These are phyloP conservation scores for Phtheirospermum japonicum DNA, from an alignment of 257 asterid species.

Conservation along the genomic window DNA sequence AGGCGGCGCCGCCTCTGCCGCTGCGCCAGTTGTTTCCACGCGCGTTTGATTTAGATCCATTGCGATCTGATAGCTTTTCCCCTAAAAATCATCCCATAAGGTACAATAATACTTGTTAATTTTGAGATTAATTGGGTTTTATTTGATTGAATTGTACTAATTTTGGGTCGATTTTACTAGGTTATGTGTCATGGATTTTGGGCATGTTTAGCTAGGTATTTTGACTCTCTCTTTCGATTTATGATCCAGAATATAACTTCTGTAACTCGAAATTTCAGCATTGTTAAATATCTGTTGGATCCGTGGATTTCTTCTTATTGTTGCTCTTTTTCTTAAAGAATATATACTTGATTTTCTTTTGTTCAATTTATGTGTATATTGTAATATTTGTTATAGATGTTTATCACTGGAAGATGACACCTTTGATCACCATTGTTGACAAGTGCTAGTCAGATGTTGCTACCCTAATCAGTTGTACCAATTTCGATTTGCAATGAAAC, in stretches of 20 bases:
- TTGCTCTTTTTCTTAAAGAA: background rate
- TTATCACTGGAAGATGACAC: too few relatives aligned
- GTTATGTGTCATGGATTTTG: background rate
- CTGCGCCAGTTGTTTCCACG: slow-evolving; percentile 62
- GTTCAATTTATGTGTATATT: too few relatives aligned
- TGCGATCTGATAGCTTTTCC: slow-evolving; percentile 24
- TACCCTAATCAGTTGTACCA: background rate
- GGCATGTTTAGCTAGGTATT: slow-evolving; percentile 25
- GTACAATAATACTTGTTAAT: slow-evolving; percentile 17
- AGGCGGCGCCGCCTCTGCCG: slow-evolving; percentile 73
- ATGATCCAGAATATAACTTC: slow-evolving; percentile 7
- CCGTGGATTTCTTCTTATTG: background rate
- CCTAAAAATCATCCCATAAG: slow-evolving; percentile 19
- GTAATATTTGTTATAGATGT: too few relatives aligned
- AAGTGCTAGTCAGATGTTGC: slow-evolving; percentile 7
- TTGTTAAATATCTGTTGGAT: slow-evolving; percentile 4
- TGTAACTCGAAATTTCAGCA: slow-evolving; percentile 1
- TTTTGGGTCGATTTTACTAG: slow-evolving; percentile 17
- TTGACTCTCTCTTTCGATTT: slow-evolving; percentile 11
- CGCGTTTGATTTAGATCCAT: slow-evolving; percentile 46
- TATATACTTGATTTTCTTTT: too few relatives aligned
- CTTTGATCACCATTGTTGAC: too few relatives aligned
- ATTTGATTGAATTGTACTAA: slow-evolving; percentile 25
- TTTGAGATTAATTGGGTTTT: slow-evolving; percentile 14
- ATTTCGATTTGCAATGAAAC: background rate